Evolutionary conservation across 129 eudicot genomes (phyloP), one percentile per base, ranked within the genome.

Genomic region (Mikania micrantha): DNA sequence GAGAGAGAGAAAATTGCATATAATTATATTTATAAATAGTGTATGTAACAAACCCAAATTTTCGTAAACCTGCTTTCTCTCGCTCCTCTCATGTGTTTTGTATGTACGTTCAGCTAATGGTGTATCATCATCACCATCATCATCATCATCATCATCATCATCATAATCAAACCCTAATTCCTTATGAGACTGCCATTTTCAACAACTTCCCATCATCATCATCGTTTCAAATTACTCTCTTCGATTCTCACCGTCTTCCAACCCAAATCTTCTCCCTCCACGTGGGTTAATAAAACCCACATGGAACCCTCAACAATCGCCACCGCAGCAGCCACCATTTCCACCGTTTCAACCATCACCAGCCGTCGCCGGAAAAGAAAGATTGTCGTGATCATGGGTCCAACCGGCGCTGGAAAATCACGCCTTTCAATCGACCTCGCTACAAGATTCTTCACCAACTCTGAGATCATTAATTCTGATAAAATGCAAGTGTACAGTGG

Each of bases 381-480:
- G 57, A 19, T 84, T 4, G 74, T 91, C 1, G 84, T 83, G 5
- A 74, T 91, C 32, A 70, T 91, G 87, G 98, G 96, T 0, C 71
- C 97, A 20, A 88, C 98, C 3, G 96, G 98, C 53, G 78, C 87
- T 11, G 96, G 98, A 0, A 91, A 91, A 59, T 85, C 98, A 0
- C 83, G 84, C 12, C 91, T 91, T 19, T 88, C 95, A 15, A 44
- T 88, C 22, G 98, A 88, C 72, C 66, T 88, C 15, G 80, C 87
- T 8, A 40, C 84, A 17, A 70, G 84, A 0, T 85, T 72, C 53
- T 85, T 73, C 66, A 28, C 38, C 0, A n/a, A 36, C 15, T 66
- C 81, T 0, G 98, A 91, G 53, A 69, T 91, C 39, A 84, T 91
- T 28, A 91, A 91, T 86, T 81, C 85, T 28, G 98, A 91, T 70